Evolutionary conservation across 768 basidiomycete species (phyloP).

Genomic region (Lyophyllum atratum): DNA sequence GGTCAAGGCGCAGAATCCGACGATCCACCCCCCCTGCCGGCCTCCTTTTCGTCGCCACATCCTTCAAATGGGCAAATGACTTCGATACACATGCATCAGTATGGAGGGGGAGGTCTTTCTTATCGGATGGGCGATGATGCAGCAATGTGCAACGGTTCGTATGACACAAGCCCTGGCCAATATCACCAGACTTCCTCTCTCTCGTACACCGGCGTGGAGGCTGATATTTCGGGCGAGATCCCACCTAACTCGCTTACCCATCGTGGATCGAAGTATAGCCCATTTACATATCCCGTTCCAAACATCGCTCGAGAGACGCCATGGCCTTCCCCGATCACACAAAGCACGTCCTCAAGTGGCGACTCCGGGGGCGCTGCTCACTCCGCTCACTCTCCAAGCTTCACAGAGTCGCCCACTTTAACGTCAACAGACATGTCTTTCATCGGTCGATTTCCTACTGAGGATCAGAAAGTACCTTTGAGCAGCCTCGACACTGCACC

Average conservation of each 20-base stretch:
- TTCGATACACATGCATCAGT: slow-evolving; percentile 34
- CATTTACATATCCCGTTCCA: slow-evolving; percentile 45
- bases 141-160: slow-evolving; percentile 44
- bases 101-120: slow-evolving; percentile 37
- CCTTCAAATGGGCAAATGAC: slow-evolving; percentile 34
- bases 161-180: slow-evolving; percentile 38
- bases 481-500: slow-evolving; percentile 53
- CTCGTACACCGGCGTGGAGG: slow-evolving; percentile 28
- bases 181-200: slow-evolving; percentile 54
- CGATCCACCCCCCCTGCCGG: slow-evolving; percentile 51
- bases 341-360: slow-evolving; percentile 37
- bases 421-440: slow-evolving; percentile 38
- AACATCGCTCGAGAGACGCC: slow-evolving; percentile 37
- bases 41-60: slow-evolving; percentile 40
- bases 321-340: slow-evolving; percentile 38
- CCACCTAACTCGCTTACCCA: slow-evolving; percentile 33
- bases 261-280: slow-evolving; percentile 53
- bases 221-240: slow-evolving; percentile 30
- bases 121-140: slow-evolving; percentile 55
- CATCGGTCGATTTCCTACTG: slow-evolving; percentile 33
- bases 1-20: slow-evolving; percentile 53
- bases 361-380: slow-evolving; percentile 42
- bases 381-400: slow-evolving; percentile 54
- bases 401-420: slow-evolving; percentile 58
- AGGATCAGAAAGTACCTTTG: slow-evolving; percentile 59